A percentile compares a stretch with the other conserved stretches of the same genome.
Conservation (phyloP, 2,329 filamentous ascomycete genomes). For the Gaeumannomyces sp. region DNA sequence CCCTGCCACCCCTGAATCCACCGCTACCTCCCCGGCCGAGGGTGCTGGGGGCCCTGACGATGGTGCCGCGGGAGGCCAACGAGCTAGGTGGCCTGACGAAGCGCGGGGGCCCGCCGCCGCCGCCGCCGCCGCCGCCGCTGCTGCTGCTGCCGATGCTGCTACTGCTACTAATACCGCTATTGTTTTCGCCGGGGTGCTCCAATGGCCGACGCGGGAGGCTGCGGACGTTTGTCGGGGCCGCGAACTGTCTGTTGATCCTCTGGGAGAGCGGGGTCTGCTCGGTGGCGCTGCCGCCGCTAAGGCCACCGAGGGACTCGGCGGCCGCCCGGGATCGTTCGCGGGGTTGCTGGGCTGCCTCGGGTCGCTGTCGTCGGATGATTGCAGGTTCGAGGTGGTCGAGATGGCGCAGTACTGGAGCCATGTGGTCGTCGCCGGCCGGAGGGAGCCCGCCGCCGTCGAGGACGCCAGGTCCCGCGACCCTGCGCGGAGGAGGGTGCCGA, state of each 20-base stretch:
- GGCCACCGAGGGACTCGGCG: conserved; percentile 5
- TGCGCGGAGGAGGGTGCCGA: conserved; percentile 15
- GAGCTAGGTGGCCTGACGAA: neutral
- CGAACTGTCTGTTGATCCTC: conserved; percentile 2
- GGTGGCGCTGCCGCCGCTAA: conserved; percentile 6
- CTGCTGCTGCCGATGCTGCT: conserved; percentile 1
- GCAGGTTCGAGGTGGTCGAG: conserved; percentile 14
- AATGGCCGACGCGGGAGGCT: conserved; percentile 3
- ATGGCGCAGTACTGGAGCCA: conserved; percentile 9
- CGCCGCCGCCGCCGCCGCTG: conserved; percentile 6
- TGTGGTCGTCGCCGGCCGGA: neutral
- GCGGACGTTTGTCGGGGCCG: conserved; percentile 4
- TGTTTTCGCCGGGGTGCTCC: neutral
- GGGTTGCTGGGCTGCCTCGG: neutral
- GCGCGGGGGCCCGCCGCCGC: neutral
- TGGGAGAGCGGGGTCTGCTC: conserved; percentile 14
- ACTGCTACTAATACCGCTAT: conserved; percentile 13
- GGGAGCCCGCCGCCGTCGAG: neutral
- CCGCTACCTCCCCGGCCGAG: neutral
- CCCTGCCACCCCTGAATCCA: neutral
- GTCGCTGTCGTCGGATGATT: conserved; percentile 10
- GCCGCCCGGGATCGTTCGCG: conserved; percentile 4
- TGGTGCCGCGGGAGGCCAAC: neutral
- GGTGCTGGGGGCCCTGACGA: neutral
- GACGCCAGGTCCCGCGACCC: conserved; percentile 2